phyloP scores from a whole-genome alignment of 1,139 yeast genomes.

The Saccharomycopsis hybrid region DNA sequence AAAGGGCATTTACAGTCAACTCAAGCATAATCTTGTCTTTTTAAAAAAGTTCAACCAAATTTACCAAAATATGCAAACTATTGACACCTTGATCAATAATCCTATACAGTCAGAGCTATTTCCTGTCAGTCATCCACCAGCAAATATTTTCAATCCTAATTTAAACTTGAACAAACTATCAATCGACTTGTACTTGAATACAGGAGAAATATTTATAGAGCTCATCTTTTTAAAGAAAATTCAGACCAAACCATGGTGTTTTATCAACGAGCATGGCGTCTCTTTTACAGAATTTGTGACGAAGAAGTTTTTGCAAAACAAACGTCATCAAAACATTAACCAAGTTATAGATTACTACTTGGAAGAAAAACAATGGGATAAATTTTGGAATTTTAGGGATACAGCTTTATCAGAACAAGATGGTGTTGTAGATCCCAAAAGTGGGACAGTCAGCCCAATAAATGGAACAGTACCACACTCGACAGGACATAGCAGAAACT shows the following conservation, averaged over 20 bases:
- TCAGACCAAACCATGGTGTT: constrained; percentile 19
- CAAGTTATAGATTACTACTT: constrained; percentile 17
- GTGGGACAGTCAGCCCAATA: too few relatives aligned
- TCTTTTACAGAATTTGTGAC: constrained; percentile 20
- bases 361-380: constrained; percentile 18
- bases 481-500: too few relatives aligned
- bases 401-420: too few relatives aligned
- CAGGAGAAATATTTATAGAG: constrained; percentile 20
- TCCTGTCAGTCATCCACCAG: constrained; percentile 12
- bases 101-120: constrained; percentile 13
- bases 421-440: too few relatives aligned
- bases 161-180: constrained; percentile 13
- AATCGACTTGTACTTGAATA: constrained; percentile 18
- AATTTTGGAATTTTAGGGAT: constrained; percentile 17
- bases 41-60: constrained; percentile 19
- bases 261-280: constrained; percentile 15
- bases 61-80: constrained; percentile 6
- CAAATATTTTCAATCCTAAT: constrained; percentile 11
- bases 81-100: constrained; percentile 10
- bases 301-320: constrained; percentile 14
- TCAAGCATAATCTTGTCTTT: constrained; percentile 12
- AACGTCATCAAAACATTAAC: constrained; percentile 12
- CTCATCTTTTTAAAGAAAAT: constrained; percentile 18
- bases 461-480: too few relatives aligned
- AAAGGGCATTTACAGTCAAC: not conserved